Base-by-base conservation (phyloP, 2,329 filamentous ascomycete genomes). In the Pseudocercospora cruenta region DNA sequence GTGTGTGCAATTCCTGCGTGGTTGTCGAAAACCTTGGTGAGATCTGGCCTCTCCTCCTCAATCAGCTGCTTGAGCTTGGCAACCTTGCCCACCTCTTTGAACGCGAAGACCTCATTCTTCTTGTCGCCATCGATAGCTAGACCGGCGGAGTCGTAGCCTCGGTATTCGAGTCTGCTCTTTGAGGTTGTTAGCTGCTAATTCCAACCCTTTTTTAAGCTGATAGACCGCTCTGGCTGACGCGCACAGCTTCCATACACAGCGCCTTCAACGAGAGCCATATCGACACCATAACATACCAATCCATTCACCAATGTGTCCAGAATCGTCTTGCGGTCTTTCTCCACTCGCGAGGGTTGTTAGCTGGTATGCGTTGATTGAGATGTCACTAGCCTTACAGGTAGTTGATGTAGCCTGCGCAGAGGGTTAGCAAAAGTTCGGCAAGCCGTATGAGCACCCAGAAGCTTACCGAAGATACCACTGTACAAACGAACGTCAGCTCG, bases 81-180 rank as follows among this genome's bases (percentile, higher is more conserved):
- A 69, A 99, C 95, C 89, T 99, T 99, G 86, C 95, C 95, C 70
- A 99, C 95, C 85, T 98, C 95, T 87, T 99, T 99, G 88, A 93
- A 98, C 70, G 95, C 94, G 72, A 92, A 88, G 73, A 98, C 93
- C 84, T 98, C 93, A 77, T 97, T 96, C 87, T 95, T 97, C 89
- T 97, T 98, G 87, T 99, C 92, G 70, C 95, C 95, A 80, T 99
- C 95, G 76, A 99, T 84, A 72, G 94, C 94, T 71, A 99, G 87
- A 85, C 95, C 95, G 69, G 95, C 94, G 71, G 95, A 98, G 82
- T 99, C 95, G 82, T 99, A 99, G 74, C 95, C 95, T 82, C 95
- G 92, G 86, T 99, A 99, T 84, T 99, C 95, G 76, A 99, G 91
- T 94, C 94, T 97, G 78, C 45, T 67, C 64, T 36, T 58, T 58